A percentile compares a stretch with the other conserved stretches of the same genome.
Evolutionary conservation across 768 basidiomycete species (phyloP).

Genomic region (Boletus vinaceobasis): DNA sequence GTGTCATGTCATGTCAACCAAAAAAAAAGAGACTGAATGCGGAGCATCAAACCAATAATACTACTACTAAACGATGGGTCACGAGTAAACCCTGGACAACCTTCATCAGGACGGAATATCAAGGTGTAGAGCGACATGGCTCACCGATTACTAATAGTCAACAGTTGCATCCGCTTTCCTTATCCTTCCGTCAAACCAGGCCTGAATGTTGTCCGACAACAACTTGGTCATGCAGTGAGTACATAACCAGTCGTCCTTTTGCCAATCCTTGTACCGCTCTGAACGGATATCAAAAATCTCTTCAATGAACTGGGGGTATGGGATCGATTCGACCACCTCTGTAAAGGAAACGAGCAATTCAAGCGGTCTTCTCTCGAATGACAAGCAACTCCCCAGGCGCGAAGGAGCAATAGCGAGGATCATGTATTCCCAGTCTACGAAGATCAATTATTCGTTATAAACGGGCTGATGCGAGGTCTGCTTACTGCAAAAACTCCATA

Average conservation of each 20-base stretch:
- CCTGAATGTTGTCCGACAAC: conserved; percentile 6
- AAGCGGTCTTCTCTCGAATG: conserved; percentile 3
- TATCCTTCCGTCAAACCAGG: conserved; percentile 10
- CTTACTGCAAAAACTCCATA: conserved; percentile 31
- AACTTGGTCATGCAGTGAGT: conserved; percentile 26
- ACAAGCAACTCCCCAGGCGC: conserved; percentile 2
- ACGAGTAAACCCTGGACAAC: no score
- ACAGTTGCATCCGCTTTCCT: neutral
- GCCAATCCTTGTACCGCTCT: conserved; percentile 24
- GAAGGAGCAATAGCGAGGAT: conserved; percentile 1
- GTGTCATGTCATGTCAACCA: neutral
- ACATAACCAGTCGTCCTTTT: conserved; percentile 32
- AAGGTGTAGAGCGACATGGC: neutral
- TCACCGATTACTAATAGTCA: neutral
- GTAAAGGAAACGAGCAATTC: conserved; percentile 2
- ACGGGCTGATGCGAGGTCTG: neutral
- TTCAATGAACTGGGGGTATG: conserved; percentile 9
- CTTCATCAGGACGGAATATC: neutral
- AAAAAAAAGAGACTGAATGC: neutral
- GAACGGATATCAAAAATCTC: conserved; percentile 20
- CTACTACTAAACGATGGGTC: no score
- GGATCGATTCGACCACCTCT: conserved; percentile 1
- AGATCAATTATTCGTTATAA: neutral
- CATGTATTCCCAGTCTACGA: conserved; percentile 21
- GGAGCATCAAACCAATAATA: neutral